phyloP scores from a whole-genome alignment of 2,329 filamentous ascomycete species.

The Microdochium nivale region DNA sequence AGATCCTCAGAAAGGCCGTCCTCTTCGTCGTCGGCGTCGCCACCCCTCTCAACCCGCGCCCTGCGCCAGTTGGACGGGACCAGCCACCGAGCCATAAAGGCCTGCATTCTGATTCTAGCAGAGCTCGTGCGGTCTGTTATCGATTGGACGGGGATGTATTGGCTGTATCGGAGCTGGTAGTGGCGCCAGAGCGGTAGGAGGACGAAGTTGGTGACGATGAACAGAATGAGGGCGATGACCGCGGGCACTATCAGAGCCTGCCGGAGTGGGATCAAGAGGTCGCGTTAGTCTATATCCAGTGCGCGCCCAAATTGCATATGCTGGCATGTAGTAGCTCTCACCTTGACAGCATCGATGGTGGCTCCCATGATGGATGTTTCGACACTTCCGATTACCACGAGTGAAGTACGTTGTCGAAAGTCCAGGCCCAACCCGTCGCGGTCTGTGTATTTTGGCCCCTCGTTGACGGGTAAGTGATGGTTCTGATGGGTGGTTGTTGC shows the following conservation, averaged over 20 bases:
- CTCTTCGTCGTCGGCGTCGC: conserved; percentile 29
- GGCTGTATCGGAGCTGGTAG: conserved; percentile 62
- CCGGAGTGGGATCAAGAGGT: background rate
- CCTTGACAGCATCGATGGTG: conserved; percentile 23
- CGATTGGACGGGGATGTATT: conserved; percentile 62
- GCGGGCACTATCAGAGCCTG: conserved; percentile 66
- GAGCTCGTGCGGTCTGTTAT: conserved; percentile 50
- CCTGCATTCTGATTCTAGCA: conserved; percentile 41
- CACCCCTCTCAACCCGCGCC: conserved; percentile 28
- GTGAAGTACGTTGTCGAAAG: too few relatives aligned
- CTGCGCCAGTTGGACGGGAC: conserved; percentile 40
- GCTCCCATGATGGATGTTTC: background rate
- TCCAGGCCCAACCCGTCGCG: background rate
- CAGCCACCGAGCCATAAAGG: conserved; percentile 27
- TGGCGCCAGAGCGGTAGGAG: conserved; percentile 60
- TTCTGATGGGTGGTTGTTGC: background rate
- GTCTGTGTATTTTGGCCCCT: background rate
- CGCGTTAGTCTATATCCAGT: background rate
- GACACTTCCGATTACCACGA: background rate
- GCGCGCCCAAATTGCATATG: background rate
- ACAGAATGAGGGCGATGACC: conserved; percentile 60
- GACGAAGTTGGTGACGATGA: conserved; percentile 56
- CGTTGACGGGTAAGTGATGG: background rate
- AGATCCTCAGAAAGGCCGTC: conserved; percentile 24
- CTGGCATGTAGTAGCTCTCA: conserved; percentile 7